Evolutionary conservation across 1,139 yeast genomes (phyloP).

Genomic region (Hemisphaericaspora lyxosophila): DNA sequence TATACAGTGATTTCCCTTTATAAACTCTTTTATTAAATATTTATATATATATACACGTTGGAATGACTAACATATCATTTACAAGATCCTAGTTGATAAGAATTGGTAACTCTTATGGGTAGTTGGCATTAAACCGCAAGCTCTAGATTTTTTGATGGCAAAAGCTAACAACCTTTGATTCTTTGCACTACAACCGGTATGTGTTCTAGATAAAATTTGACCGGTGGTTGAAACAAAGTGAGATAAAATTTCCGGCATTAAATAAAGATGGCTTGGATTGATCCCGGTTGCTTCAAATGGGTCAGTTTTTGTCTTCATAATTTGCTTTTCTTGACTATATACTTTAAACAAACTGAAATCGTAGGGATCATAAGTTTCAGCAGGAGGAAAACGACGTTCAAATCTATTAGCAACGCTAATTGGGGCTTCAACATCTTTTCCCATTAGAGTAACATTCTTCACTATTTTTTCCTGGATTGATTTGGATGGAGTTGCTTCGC

Average conservation of each 20-base stretch:
- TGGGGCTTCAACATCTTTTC: conserved; percentile 15
- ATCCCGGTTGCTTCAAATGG: conserved; percentile 57
- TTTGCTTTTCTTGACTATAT: conserved; percentile 22
- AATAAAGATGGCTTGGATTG: conserved; percentile 64
- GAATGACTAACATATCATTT: conserved; percentile 8
- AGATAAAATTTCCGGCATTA: conserved; percentile 64
- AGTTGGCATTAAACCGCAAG: conserved; percentile 63
- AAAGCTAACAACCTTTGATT: conserved; percentile 66
- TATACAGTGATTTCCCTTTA: too few relatives aligned
- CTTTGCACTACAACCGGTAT: conserved; percentile 61
- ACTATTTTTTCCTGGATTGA: not conserved
- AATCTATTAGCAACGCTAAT: conserved; percentile 21
- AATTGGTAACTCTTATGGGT: conserved; percentile 55
- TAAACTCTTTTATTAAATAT: not conserved
- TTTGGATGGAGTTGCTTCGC: not conserved
- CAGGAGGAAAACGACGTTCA: conserved; percentile 41
- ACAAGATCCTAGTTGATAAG: conserved; percentile 43
- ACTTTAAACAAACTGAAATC: conserved; percentile 59
- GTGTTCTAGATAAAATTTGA: conserved; percentile 61
- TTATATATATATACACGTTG: conserved; percentile 1
- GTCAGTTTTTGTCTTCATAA: conserved; percentile 19
- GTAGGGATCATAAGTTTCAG: conserved; percentile 66
- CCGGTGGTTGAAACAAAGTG: conserved; percentile 62
- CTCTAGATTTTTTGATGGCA: conserved; percentile 69
- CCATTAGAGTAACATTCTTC: conserved; percentile 16